Base-by-base conservation (phyloP, 2,329 filamentous ascomycete species). In the Pseudogymnoascus sp. region DNA sequence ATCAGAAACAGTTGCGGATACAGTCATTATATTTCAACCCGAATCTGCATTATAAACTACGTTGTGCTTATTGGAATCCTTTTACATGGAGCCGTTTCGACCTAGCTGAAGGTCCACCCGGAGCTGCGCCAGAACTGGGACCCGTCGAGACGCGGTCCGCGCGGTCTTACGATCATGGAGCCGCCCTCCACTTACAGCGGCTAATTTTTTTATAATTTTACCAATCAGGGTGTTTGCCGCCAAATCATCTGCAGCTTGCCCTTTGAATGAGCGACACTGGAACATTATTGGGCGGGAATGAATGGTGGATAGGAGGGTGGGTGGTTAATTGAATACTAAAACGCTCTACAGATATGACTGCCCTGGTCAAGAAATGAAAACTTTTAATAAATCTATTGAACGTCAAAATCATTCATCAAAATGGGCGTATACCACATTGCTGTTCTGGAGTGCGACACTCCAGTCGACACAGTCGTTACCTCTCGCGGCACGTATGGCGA, bases 361-460 rank as follows among this genome's bases (percentile, higher is more conserved):
- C 38, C 38, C 38, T 18, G n/a, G 38, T 42, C 8, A 42, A 42
- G 38, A 42, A 42, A 8, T 18, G 16, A 42, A 18, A 18, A 18
- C 7, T 18, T 40, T 42, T 42, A 18, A n/a, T 42, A 18, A 42
- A 42, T 11, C 38, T 11, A 42, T 16, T 18, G 38, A 18, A 42
- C 16, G n/a, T 42, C 38, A 42, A 8, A 42, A 42, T 42, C n/a
- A 18, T 18, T 42, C 8, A 11, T 42, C 38, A 42, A 40, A 42
- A 42, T 42, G 38, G n/a, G n/a, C 38, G n/a, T 42, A 42, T 42
- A 42, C 18, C 46, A 34, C 46, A 56, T 56, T 56, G 46, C 46
- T n/a, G 28, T 56, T 56, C 21, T 56, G 23, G 46, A 56, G 28
- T 56, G 46, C 46, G 46, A 34, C 46, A 56, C 46, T n/a, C 46